Evolutionary conservation across 176 grass and related monocot genomes (phyloP).

Genomic region (Aegilops bicornis): DNA sequence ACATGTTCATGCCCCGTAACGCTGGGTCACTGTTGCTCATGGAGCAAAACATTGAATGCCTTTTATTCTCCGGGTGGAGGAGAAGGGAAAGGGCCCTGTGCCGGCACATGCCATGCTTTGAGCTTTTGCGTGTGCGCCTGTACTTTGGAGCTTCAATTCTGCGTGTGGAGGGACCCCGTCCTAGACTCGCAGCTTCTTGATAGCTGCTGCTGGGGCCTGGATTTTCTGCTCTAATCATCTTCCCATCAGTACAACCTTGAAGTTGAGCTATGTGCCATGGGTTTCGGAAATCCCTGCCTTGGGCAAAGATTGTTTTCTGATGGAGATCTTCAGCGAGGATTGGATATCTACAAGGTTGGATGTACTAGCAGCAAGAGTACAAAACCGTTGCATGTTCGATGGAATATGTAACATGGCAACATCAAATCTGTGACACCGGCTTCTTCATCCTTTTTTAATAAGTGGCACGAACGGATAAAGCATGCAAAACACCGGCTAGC

Average conservation of each 20-base stretch:
- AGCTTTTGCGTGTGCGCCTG: neutral
- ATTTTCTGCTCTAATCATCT: slow-evolving; percentile 16
- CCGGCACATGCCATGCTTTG: slow-evolving; percentile 41
- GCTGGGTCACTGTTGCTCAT: neutral
- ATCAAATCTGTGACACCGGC: neutral
- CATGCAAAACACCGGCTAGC: neutral
- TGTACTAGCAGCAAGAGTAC: neutral
- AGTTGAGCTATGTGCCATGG: neutral
- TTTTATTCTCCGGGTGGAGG: slow-evolving; percentile 22
- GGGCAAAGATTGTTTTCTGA: neutral
- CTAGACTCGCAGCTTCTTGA: neutral
- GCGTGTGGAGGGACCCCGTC: slow-evolving; percentile 21
- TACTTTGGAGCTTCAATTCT: slow-evolving; percentile 42
- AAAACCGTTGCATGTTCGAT: slow-evolving; percentile 2
- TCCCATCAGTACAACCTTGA: slow-evolving; percentile 15
- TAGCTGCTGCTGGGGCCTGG: neutral
- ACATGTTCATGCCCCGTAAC: neutral
- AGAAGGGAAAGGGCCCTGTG: neutral
- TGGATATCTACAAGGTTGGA: neutral
- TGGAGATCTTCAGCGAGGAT: neutral
- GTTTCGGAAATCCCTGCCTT: neutral
- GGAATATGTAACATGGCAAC: neutral
- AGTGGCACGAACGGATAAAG: too few species aligned
- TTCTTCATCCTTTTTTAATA: neutral
- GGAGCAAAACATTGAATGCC: slow-evolving; percentile 9